These are phyloP conservation scores for Xeromyces bisporus DNA, from an alignment of 495 filamentous ascomycete genomes.

Conservation along the genomic window DNA sequence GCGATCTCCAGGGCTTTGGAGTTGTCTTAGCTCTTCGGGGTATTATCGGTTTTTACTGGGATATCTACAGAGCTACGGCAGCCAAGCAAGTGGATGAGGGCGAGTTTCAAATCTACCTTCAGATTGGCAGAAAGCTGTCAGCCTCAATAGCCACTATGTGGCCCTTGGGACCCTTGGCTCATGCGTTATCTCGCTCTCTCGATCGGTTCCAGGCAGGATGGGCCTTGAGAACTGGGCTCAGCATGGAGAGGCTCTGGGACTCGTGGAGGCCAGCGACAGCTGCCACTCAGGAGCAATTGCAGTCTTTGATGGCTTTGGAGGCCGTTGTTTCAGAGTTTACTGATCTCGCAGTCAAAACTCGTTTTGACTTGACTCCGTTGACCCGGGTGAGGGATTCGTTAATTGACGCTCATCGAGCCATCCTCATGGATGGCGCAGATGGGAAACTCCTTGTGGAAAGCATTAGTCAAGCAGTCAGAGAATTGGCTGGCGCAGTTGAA, in stretches of 20 bases:
- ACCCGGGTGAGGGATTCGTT: constrained; percentile 25
- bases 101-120: constrained; percentile 37
- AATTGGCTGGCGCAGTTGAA: constrained; percentile 31
- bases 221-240: constrained; percentile 55
- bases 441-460: constrained; percentile 19
- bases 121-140: constrained; percentile 24
- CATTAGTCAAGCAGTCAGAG: constrained; percentile 39
- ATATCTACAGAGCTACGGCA: constrained; percentile 33
- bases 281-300: constrained; percentile 30
- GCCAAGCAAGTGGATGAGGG: constrained; percentile 33
- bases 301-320: constrained; percentile 42
- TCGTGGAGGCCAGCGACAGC: constrained; percentile 48
- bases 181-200: constrained; percentile 23
- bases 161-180: constrained; percentile 16
- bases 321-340: constrained; percentile 62
- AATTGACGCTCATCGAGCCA: constrained; percentile 23
- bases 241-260: constrained; percentile 76
- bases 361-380: constrained; percentile 24
- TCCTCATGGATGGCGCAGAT: constrained; percentile 24
- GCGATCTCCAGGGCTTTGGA: constrained; percentile 12
- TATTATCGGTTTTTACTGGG: constrained; percentile 40
- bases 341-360: constrained; percentile 26
- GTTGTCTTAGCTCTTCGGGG: constrained; percentile 21
- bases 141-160: constrained; percentile 13
- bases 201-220: constrained; percentile 30